Conservation (phyloP, 768 basidiomycete genomes). For the Trametes gibbosa region DNA sequence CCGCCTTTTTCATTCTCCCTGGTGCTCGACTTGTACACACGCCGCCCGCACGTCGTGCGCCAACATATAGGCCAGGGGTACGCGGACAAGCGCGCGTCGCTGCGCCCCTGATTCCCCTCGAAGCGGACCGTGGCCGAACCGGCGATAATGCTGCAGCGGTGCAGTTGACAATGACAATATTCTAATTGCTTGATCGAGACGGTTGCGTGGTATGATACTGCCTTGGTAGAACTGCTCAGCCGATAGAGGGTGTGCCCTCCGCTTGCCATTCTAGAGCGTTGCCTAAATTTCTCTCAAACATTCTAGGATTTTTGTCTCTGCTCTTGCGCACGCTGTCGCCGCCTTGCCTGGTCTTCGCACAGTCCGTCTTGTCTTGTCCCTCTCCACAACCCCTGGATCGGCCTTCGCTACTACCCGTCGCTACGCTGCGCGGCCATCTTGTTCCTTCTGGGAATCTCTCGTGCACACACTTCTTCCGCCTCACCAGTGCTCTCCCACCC, state of each 20-base stretch:
- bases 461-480: background rate
- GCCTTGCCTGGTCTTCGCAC: background rate
- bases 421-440: background rate
- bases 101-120: background rate
- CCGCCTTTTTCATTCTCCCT: too few species aligned
- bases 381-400: background rate
- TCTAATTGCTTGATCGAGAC: background rate
- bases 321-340: background rate
- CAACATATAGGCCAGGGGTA: too few species aligned
- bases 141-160: slow-evolving; percentile 4
- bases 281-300: slow-evolving; percentile 1
- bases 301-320: background rate
- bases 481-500: background rate
- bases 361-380: background rate
- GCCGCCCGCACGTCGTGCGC: too few species aligned
- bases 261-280: background rate
- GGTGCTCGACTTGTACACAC: too few species aligned
- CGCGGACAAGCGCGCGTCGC: background rate
- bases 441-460: background rate
- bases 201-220: slow-evolving; percentile 1
- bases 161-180: background rate
- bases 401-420: background rate
- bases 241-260: background rate
- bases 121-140: background rate
- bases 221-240: background rate